These are phyloP conservation scores for Lolium perenne DNA, from an alignment of 176 grass and related monocot species.

Conservation along the genomic window DNA sequence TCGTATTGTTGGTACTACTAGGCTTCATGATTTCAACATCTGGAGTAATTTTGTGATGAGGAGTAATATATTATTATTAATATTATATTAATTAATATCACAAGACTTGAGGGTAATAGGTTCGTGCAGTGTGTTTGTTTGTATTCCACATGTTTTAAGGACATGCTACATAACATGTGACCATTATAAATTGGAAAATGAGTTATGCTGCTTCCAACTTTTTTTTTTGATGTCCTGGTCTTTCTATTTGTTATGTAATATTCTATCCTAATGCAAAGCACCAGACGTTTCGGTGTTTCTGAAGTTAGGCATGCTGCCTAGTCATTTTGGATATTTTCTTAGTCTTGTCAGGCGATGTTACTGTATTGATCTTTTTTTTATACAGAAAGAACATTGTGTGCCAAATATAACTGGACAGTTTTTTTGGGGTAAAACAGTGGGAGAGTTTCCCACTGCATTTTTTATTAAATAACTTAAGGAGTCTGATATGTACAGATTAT, in stretches of 20 bases:
- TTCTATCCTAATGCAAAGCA: neutral
- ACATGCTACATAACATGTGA: neutral
- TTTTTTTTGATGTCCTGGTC: neutral
- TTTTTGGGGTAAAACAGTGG: too few relatives aligned
- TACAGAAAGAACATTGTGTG: neutral
- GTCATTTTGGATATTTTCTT: neutral
- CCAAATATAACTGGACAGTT: neutral
- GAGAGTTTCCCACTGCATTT: too few relatives aligned
- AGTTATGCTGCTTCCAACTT: neutral
- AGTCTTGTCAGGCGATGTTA: neutral
- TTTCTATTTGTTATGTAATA: neutral
- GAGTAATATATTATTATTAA: neutral
- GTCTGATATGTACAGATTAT: too few relatives aligned
- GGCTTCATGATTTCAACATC: neutral
- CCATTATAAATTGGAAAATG: neutral
- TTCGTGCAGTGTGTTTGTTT: neutral
- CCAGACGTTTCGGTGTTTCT: neutral
- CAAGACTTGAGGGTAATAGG: neutral
- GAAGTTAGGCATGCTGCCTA: neutral
- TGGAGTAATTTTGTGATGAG: too few relatives aligned
- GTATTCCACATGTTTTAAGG: neutral
- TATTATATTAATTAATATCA: too few relatives aligned
- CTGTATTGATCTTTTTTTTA: neutral
- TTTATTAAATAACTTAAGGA: too few relatives aligned
- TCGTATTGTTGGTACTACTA: neutral